phyloP scores from a whole-genome alignment of 257 asterid species.

The Solanum etuberosum region DNA sequence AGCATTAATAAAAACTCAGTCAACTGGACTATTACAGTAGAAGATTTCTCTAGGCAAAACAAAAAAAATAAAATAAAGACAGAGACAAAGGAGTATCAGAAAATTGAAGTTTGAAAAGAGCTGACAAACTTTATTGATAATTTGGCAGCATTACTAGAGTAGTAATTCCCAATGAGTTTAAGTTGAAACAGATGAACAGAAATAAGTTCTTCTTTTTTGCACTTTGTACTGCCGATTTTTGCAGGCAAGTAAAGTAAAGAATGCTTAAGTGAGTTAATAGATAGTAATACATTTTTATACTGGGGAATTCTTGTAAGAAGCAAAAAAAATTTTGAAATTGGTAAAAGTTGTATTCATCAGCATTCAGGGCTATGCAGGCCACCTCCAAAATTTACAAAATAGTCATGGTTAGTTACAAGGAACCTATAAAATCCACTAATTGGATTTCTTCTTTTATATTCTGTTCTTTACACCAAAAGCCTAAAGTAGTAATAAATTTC shows the following conservation, averaged over 20 bases:
- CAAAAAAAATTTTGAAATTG: background rate
- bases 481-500: background rate
- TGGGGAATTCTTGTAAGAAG: background rate
- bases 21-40: background rate
- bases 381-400: background rate
- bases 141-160: background rate
- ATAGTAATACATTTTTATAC: background rate
- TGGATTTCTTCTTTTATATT: background rate
- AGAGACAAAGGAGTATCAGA: background rate
- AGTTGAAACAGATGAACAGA: background rate
- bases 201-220: background rate
- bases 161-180: background rate
- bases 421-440: background rate
- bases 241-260: background rate
- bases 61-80: too few relatives aligned
- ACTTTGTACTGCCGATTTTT: background rate
- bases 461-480: background rate
- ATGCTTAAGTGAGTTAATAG: background rate
- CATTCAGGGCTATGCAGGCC: background rate
- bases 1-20: background rate
- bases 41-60: background rate
- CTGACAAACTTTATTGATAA: background rate
- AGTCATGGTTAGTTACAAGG: background rate
- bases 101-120: background rate
- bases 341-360: background rate